These are phyloP conservation scores for Thalassiosira ordinaria DNA, from an alignment of 352 stramenopile genomes.

Conservation along the genomic window DNA sequence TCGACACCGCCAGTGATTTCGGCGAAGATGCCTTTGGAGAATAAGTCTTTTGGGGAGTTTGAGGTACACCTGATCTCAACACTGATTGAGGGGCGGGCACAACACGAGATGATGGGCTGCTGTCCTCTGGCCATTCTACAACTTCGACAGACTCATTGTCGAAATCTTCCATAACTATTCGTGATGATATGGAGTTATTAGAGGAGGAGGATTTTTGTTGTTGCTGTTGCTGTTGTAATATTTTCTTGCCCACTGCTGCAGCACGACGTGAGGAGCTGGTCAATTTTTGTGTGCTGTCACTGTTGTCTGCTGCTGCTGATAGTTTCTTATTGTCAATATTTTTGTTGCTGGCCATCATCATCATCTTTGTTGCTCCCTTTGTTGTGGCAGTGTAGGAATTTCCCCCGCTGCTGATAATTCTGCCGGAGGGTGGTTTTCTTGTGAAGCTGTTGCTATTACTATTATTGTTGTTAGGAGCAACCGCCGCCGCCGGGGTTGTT, in stretches of 20 bases:
- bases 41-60: no score
- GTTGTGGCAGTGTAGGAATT: no score
- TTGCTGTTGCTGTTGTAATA: background rate
- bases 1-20: no score
- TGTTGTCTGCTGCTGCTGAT: background rate
- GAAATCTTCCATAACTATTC: background rate
- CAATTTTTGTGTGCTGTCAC: background rate
- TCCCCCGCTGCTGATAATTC: no score
- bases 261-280: background rate
- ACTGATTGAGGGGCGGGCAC: no score
- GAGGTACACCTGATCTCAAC: no score
- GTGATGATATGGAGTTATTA: background rate
- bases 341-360: background rate
- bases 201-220: background rate
- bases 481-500: background rate
- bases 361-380: background rate
- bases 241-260: background rate
- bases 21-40: no score
- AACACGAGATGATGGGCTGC: no score
- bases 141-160: slow-evolving; percentile 3
- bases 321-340: background rate
- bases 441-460: no score
- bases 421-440: no score
- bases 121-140: no score
- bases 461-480: background rate